Percentiles rank a stretch among this genome's conserved stretches.
phyloP scores from a whole-genome alignment of 2,329 filamentous ascomycete species.

The Taxawa tesnikishii region DNA sequence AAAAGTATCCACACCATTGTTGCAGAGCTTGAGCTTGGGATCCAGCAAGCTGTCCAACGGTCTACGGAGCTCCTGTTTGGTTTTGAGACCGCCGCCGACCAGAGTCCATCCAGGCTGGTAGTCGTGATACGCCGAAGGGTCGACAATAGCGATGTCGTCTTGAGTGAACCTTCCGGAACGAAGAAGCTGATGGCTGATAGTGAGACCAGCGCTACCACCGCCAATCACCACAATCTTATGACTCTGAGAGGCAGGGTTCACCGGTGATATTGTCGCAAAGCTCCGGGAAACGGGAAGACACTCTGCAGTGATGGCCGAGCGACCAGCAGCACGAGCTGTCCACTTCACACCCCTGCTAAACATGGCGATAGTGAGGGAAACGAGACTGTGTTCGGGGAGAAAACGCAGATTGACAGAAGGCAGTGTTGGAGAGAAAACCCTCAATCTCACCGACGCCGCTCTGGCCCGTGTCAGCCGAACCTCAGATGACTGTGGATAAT shows the following conservation, averaged over 20 bases:
- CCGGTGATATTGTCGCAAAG: too few species aligned
- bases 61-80: constrained; percentile 43
- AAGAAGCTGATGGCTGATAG: constrained; percentile 56
- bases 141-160: constrained; percentile 52
- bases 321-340: too few species aligned
- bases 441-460: too few species aligned
- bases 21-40: constrained; percentile 50
- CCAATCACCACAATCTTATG: constrained; percentile 58
- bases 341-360: too few species aligned
- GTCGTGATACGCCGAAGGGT: constrained; percentile 51
- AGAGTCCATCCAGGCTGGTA: constrained; percentile 62
- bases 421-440: too few species aligned
- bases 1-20: constrained; percentile 37
- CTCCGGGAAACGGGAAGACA: too few species aligned
- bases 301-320: too few species aligned
- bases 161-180: constrained; percentile 42
- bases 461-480: too few species aligned
- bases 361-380: too few species aligned
- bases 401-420: too few species aligned
- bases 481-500: too few species aligned
- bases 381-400: too few species aligned
- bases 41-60: constrained; percentile 42
- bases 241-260: constrained; percentile 24
- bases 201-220: constrained; percentile 52
- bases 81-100: constrained; percentile 54